Conservation (phyloP, 768 basidiomycete genomes). For the Steccherinum ochraceum region DNA sequence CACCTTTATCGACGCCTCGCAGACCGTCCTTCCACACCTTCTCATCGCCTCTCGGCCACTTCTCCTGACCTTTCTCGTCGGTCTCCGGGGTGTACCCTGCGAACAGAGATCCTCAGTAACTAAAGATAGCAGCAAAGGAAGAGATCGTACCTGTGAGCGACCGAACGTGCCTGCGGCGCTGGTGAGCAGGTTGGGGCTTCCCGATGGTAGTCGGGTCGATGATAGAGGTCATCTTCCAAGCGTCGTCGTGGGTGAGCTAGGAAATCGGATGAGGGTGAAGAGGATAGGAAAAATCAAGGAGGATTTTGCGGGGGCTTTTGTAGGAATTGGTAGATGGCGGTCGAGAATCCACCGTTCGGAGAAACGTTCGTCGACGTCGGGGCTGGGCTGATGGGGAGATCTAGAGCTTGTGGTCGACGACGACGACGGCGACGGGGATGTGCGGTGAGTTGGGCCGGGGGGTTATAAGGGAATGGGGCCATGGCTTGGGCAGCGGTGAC, state of each 20-base stretch:
- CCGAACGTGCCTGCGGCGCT: slow-evolving; percentile 10
- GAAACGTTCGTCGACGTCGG: background rate
- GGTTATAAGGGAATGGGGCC: background rate
- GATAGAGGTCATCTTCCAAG: slow-evolving; percentile 7
- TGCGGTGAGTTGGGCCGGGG: background rate
- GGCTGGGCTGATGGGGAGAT: background rate
- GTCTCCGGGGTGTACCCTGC: slow-evolving; percentile 75
- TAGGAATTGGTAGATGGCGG: too few species aligned
- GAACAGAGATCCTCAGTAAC: background rate
- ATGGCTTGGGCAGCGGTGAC: background rate
- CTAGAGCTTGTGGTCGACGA: background rate
- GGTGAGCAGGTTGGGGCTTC: slow-evolving; percentile 1
- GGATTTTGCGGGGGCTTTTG: too few species aligned
- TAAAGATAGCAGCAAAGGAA: background rate
- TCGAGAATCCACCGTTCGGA: too few species aligned
- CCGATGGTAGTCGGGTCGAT: slow-evolving; percentile 11
- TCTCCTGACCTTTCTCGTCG: slow-evolving; percentile 71
- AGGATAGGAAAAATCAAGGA: too few species aligned
- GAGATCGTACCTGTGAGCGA: slow-evolving; percentile 9
- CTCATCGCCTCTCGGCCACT: slow-evolving; percentile 82
- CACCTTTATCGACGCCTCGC: slow-evolving; percentile 53
- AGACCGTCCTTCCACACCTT: slow-evolving; percentile 61
- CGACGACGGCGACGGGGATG: background rate
- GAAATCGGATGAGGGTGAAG: too few species aligned
- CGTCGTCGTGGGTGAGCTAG: too few species aligned